These are phyloP conservation scores for Acanthamoeba castellanii DNA, from an alignment of 208 protist genomes.

Conservation along the genomic window DNA sequence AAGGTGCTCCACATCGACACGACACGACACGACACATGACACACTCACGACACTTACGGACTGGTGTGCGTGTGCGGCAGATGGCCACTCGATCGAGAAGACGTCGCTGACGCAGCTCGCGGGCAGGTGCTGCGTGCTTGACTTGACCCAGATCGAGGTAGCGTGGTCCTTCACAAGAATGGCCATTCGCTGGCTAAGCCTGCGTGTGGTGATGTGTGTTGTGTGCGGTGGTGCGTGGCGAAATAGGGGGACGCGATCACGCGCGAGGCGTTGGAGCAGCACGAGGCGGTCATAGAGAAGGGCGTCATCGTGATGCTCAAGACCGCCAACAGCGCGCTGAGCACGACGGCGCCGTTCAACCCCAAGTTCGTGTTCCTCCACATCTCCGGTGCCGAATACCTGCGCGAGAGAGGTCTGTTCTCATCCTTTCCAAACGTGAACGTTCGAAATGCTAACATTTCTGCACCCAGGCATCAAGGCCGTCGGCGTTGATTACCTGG, in stretches of 20 bases:
- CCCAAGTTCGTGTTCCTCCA: slow-evolving; percentile 52
- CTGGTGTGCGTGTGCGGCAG: neutral
- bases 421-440: neutral
- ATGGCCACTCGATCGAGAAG: neutral
- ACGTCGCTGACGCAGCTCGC: neutral
- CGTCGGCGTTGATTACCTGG: slow-evolving; percentile 46
- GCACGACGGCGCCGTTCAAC: neutral
- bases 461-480: slow-evolving; percentile 48
- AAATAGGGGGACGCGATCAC: slow-evolving; percentile 1
- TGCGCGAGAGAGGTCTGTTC: neutral
- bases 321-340: slow-evolving; percentile 6
- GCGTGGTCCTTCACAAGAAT: neutral
- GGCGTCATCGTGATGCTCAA: slow-evolving; percentile 48
- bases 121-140: slow-evolving; percentile 1
- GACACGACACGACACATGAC: neutral
- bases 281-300: neutral
- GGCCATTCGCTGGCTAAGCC: neutral
- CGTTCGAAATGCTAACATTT: no score
- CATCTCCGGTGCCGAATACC: neutral
- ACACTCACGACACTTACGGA: neutral
- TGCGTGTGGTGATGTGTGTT: neutral
- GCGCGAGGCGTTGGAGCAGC: neutral
- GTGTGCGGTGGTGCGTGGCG: neutral
- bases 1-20: neutral
- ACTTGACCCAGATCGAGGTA: neutral